Conservation (phyloP, 139 green algal genomes). For the Zygnema cylindricum region DNA sequence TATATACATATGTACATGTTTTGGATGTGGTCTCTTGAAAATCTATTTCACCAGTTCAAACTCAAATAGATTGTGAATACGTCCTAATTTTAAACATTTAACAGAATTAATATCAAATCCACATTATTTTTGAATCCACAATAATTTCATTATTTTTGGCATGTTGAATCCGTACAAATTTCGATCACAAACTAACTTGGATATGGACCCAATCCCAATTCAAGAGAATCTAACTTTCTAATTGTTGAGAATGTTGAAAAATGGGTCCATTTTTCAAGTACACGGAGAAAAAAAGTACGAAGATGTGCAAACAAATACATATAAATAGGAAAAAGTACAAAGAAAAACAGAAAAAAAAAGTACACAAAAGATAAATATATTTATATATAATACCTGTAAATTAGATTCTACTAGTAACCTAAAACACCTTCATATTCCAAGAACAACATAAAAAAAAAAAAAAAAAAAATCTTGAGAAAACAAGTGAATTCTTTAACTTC, state of each 20-base stretch:
- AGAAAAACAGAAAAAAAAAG: too few species aligned
- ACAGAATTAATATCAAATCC: neutral
- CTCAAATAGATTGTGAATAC: neutral
- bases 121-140: neutral
- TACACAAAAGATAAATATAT: too few species aligned
- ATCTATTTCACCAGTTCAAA: neutral
- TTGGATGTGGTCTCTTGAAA: neutral
- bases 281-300: too few species aligned
- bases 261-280: neutral
- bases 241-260: neutral
- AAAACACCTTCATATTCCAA: too few species aligned
- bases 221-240: neutral
- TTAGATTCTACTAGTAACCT: too few species aligned
- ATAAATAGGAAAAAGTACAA: too few species aligned
- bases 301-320: too few species aligned
- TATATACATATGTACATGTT: neutral
- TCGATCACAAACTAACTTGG: neutral
- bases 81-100: neutral
- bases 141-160: neutral
- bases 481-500: too few species aligned
- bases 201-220: neutral
- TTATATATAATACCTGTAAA: too few species aligned
- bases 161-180: too few species aligned
- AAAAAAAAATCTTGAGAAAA: too few species aligned
- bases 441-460: too few species aligned